Evolutionary conservation across 371 early-diverging fungal genomes (phyloP), one percentile per base, ranked within the genome.

Genomic region (Mortierella sp.): DNA sequence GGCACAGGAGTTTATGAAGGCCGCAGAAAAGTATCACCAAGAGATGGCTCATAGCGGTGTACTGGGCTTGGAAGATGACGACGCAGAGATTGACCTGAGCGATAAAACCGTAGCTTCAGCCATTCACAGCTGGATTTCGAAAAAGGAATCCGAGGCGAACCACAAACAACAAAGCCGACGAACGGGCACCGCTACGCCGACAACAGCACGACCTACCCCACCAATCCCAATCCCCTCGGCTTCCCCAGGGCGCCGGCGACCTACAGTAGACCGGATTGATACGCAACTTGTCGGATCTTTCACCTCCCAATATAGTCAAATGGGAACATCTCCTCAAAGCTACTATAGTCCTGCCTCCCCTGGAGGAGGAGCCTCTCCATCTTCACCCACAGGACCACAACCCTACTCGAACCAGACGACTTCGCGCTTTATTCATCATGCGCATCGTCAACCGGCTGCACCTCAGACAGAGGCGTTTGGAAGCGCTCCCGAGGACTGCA

Each of bases 41-140:
- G 66, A 79, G 18, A 68, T 72, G 67, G 63, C 64, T 16, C 15
- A 65, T 0, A 57, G 63, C 12, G 65, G 80, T 1, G 70, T 65
- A 23, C 59, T 69, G 7, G 70, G 80, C 9, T 30, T 69, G 16
- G 72, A 66, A 16, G 64, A 44, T 14, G 70, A 70, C 3, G 68
- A 76, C 45, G 64, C 64, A 44, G 80, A 79, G 47, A 72, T 79
- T 53, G 67, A 79, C 30, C 30, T 79, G 28, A 72, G 66, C 18
- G 73, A 79, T 57, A 72, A 72, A 21, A 47, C 47, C 6, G 70
- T 79, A 73, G 80, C 80, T 9, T 62, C 80, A 0, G 80, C 80
- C 0, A 79, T 79, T 43, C 80, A 79, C 46, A 65, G 73, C 7
- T 79, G 80, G 80, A 72, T 79, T 16, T 66, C 80, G 46, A 68